Percentiles rank a stretch among this genome's conserved stretches.
Evolutionary conservation across 495 filamentous ascomycete species (phyloP).

Genomic region (Daldinia decipiens): DNA sequence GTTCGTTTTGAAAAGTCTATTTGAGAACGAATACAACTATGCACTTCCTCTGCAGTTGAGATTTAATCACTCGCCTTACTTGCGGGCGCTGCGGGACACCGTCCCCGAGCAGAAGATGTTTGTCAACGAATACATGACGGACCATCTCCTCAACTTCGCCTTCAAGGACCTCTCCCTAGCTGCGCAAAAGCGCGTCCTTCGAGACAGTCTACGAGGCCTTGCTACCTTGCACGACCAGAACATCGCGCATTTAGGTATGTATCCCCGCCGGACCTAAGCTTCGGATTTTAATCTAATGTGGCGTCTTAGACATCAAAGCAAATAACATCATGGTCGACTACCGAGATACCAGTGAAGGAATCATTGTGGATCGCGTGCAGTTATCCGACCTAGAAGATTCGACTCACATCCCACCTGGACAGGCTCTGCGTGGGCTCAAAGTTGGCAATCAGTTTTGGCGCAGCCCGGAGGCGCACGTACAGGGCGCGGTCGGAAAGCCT

Average conservation of each 20-base stretch:
- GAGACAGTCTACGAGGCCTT: slow-evolving; percentile 56
- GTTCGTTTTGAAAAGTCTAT: slow-evolving; percentile 57
- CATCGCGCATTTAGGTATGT: slow-evolving; percentile 58
- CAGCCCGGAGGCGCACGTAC: slow-evolving; percentile 52
- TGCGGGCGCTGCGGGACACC: slow-evolving; percentile 53
- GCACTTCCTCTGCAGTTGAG: slow-evolving; percentile 52
- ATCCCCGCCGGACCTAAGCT: slow-evolving; percentile 27
- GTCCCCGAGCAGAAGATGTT: slow-evolving; percentile 60
- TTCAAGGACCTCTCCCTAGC: slow-evolving; percentile 52
- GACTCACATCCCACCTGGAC: slow-evolving; percentile 53
- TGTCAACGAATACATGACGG: slow-evolving; percentile 59
- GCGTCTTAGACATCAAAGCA: slow-evolving; percentile 49
- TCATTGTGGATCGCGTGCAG: slow-evolving; percentile 52
- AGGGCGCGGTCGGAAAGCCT: slow-evolving; percentile 46
- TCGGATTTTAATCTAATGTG: slow-evolving; percentile 15
- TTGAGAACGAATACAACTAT: slow-evolving; percentile 54
- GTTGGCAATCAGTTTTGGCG: slow-evolving; percentile 54
- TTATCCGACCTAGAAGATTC: slow-evolving; percentile 59
- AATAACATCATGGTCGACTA: slow-evolving; percentile 55
- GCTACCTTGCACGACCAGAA: slow-evolving; percentile 59
- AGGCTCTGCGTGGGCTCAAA: slow-evolving; percentile 46
- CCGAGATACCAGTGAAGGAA: slow-evolving; percentile 44
- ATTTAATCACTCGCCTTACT: slow-evolving; percentile 53
- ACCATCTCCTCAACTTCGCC: slow-evolving; percentile 57
- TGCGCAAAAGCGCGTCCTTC: slow-evolving; percentile 56